Percentiles rank a stretch among this genome's conserved stretches.
Conservation (phyloP, 2,329 filamentous ascomycete genomes). For the Teratosphaeria epicoccoides region DNA sequence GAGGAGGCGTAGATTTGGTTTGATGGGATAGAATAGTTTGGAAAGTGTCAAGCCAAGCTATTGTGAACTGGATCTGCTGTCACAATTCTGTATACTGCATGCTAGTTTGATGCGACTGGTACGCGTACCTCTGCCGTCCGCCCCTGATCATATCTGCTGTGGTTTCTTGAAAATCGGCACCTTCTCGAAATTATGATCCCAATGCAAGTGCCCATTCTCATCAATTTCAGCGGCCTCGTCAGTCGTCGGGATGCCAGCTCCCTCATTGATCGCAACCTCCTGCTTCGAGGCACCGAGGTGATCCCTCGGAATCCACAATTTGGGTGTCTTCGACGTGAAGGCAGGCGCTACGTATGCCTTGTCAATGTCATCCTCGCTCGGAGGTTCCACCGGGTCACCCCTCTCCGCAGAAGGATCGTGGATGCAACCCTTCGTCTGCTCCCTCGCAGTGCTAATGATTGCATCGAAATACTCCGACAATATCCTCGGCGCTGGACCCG, state of each 20-base stretch:
- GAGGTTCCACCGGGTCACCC: slow-evolving; percentile 9
- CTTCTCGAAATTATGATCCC: slow-evolving; percentile 33
- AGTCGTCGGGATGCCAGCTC: slow-evolving; percentile 31
- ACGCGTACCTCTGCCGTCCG: no score
- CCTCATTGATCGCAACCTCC: slow-evolving; percentile 32
- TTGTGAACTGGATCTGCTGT: not conserved
- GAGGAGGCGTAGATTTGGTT: slow-evolving; percentile 9
- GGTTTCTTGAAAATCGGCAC: slow-evolving; percentile 33
- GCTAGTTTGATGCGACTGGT: no score
- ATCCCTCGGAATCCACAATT: slow-evolving; percentile 38
- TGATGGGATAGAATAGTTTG: not conserved
- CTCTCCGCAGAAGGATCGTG: slow-evolving; percentile 7
- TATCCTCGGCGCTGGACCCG: slow-evolving; percentile 12
- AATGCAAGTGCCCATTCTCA: slow-evolving; percentile 35
- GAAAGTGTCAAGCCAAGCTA: no score
- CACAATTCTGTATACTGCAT: not conserved
- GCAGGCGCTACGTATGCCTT: slow-evolving; percentile 36
- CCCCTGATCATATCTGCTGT: slow-evolving; percentile 12
- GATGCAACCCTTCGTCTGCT: slow-evolving; percentile 14
- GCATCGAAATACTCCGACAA: slow-evolving; percentile 23
- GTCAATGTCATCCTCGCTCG: slow-evolving; percentile 22
- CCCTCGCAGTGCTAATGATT: slow-evolving; percentile 17
- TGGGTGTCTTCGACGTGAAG: slow-evolving; percentile 33
- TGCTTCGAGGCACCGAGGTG: slow-evolving; percentile 33
- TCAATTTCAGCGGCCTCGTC: slow-evolving; percentile 37